Percentiles rank a stretch among this genome's conserved stretches.
Conservation (phyloP, 1,284 basidiomycete species). For the Ustilago trichophora region DNA sequence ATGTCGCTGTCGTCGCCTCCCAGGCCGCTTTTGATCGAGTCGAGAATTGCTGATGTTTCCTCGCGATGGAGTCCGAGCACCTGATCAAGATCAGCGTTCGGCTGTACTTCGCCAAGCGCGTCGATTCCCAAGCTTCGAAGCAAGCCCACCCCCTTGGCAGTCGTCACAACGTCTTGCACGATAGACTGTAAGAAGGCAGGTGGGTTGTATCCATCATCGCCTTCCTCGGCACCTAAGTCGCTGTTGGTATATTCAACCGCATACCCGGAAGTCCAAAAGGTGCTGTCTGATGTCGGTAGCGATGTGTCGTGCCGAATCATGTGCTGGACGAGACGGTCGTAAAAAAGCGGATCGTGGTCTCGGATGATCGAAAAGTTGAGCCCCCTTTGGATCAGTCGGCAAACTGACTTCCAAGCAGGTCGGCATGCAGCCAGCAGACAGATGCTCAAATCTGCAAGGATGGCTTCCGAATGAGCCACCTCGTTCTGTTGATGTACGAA, state of each 20-base stretch:
- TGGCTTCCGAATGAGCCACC: slow-evolving; percentile 1
- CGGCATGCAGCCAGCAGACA: slow-evolving; percentile 34
- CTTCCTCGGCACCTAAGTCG: not conserved
- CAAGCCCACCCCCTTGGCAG: slow-evolving; percentile 41
- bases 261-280: slow-evolving; percentile 36
- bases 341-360: slow-evolving; percentile 27
- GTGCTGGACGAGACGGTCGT: slow-evolving; percentile 31
- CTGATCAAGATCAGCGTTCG: slow-evolving; percentile 9
- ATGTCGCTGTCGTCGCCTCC: not conserved
- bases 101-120: slow-evolving; percentile 33
- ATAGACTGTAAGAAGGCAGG: slow-evolving; percentile 39
- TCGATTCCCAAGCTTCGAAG: slow-evolving; percentile 46
- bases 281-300: slow-evolving; percentile 25
- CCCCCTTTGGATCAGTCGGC: slow-evolving; percentile 22
- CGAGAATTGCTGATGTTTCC: not conserved
- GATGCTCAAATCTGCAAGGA: slow-evolving; percentile 29
- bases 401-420: slow-evolving; percentile 36
- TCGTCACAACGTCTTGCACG: slow-evolving; percentile 31
- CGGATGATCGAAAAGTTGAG: slow-evolving; percentile 37
- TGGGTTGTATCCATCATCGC: slow-evolving; percentile 17
- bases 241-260: not conserved
- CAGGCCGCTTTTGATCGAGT: not conserved
- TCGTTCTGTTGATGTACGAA: slow-evolving; percentile 31
- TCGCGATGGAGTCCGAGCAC: slow-evolving; percentile 10
- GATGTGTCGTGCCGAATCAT: slow-evolving; percentile 25